Evolutionary conservation across 257 asterid species (phyloP).

Genomic region (Ilex aquifolium): DNA sequence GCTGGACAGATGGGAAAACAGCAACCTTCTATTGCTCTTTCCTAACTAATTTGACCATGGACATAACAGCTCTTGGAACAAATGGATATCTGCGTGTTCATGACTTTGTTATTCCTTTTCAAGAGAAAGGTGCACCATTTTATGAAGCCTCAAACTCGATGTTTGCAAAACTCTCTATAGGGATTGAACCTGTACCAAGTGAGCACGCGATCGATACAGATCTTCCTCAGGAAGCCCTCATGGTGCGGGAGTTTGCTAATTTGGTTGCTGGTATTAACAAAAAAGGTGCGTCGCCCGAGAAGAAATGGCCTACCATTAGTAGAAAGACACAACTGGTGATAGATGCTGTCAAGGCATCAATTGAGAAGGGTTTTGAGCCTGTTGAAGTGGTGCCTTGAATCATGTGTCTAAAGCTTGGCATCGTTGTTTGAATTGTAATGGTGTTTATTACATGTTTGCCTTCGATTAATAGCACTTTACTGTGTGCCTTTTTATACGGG

Average conservation of each 20-base stretch:
- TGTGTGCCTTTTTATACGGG: too few relatives aligned
- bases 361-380: slow-evolving; percentile 44
- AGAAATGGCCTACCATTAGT: slow-evolving; percentile 52
- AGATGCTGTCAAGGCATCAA: slow-evolving; percentile 64
- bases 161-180: slow-evolving; percentile 26
- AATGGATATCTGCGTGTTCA: slow-evolving; percentile 46
- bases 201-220: slow-evolving; percentile 41
- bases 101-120: slow-evolving; percentile 53
- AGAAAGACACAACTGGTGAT: slow-evolving; percentile 60
- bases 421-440: too few relatives aligned
- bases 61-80: slow-evolving; percentile 43
- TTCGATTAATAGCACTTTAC: too few relatives aligned
- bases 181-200: slow-evolving; percentile 35
- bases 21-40: slow-evolving; percentile 65
- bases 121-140: slow-evolving; percentile 45
- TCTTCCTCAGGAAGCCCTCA: slow-evolving; percentile 61
- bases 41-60: slow-evolving; percentile 41
- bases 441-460: too few relatives aligned
- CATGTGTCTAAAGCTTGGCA: too few relatives aligned
- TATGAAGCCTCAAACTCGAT: slow-evolving; percentile 20
- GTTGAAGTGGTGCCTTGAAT: slow-evolving; percentile 25
- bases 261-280: slow-evolving; percentile 34
- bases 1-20: slow-evolving; percentile 37
- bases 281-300: slow-evolving; percentile 34
- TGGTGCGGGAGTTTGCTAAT: slow-evolving; percentile 62